These are phyloP conservation scores for Thraustochytrium sp. DNA, from an alignment of 352 stramenopile species.

Conservation along the genomic window DNA sequence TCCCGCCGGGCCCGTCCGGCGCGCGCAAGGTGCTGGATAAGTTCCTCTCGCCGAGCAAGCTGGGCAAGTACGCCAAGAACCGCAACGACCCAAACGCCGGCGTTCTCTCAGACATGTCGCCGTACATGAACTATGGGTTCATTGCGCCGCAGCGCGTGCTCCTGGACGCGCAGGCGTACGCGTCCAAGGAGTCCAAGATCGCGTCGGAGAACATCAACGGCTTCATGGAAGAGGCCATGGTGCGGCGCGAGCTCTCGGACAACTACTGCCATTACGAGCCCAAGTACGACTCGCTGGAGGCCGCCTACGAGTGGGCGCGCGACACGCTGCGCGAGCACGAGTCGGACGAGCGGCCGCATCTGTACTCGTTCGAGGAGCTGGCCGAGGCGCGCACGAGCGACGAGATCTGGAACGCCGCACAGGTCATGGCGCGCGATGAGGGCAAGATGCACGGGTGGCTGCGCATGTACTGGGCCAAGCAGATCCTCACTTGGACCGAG, in stretches of 20 bases:
- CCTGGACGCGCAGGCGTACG: conserved; percentile 59
- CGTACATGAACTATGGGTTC: conserved; percentile 88
- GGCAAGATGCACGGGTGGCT: conserved; percentile 85
- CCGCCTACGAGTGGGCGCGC: conserved; percentile 70
- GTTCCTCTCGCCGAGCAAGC: conserved; percentile 72
- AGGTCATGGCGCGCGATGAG: conserved; percentile 86
- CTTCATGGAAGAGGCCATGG: conserved; percentile 95
- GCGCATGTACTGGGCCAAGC: conserved; percentile 99
- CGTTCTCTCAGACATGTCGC: conserved; percentile 79
- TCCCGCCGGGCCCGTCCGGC: conserved; percentile 63
- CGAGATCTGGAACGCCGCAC: conserved; percentile 95
- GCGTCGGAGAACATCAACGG: conserved; percentile 68
- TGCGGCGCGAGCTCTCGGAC: conserved; percentile 90
- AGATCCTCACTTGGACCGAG: conserved; percentile 95
- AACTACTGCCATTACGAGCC: conserved; percentile 94
- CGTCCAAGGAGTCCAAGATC: conserved; percentile 61
- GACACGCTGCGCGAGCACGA: conserved; percentile 82
- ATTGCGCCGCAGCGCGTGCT: conserved; percentile 66
- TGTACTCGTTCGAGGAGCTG: conserved; percentile 84
- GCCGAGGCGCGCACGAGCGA: conserved; percentile 87
- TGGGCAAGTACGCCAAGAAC: conserved; percentile 62
- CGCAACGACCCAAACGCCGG: conserved; percentile 92
- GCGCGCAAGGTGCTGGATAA: conserved; percentile 65
- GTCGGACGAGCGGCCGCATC: conserved; percentile 68
- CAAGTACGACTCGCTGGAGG: conserved; percentile 85